Base-by-base conservation (phyloP, 169 alveolate genomes). In the Theileria sp. region DNA sequence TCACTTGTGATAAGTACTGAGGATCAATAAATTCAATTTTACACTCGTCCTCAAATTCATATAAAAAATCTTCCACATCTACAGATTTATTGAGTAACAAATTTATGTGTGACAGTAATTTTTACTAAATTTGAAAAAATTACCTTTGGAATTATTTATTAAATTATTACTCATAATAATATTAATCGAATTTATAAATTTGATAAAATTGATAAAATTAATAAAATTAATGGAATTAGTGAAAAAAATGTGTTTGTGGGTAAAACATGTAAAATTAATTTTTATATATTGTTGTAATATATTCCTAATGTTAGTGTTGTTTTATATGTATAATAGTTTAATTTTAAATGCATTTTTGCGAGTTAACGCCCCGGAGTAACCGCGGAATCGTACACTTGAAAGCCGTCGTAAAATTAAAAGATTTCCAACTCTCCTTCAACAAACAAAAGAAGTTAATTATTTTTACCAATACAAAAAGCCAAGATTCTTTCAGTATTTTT, bases 11-110 rank as follows among this genome's bases (percentile, higher is more conserved):
- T 6, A 83, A 74, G 71, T 69, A 83, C 50, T 80, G 21, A 6
- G 89, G 86, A 74, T 83, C 89, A 15, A 83, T 13, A 38, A 83
- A 83, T 28, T 83, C 89, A 62, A 79, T 74, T 56, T 77, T 66
- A 67, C 86, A 75, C 60, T 83, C 89, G 21, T 32, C 58, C 36
- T 83, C 89, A 50, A 74, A 58, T 30, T 83, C 89, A 58, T 50
- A 36, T 30, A 75, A 6, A 65, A 83, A 83, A 13, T 83, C 89
- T 3, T 69, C 65, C n/a, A 17, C 89, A 74, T 44, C 77, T 13
- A 23, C 36, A 32, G 36, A 5, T n/a, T n/a, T 3, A 32, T 32
- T 32, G 34, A 9, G 62, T 2, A 68, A 4, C 3, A 3, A 61
- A 12, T 15, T 61, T n/a, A 61, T 8, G 34, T 8, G 26, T 12